Evolutionary conservation across 345 rosid species (phyloP), one percentile per base, ranked within the genome.

Genomic region (thale cress (Arabidopsis thaliana)): DNA sequence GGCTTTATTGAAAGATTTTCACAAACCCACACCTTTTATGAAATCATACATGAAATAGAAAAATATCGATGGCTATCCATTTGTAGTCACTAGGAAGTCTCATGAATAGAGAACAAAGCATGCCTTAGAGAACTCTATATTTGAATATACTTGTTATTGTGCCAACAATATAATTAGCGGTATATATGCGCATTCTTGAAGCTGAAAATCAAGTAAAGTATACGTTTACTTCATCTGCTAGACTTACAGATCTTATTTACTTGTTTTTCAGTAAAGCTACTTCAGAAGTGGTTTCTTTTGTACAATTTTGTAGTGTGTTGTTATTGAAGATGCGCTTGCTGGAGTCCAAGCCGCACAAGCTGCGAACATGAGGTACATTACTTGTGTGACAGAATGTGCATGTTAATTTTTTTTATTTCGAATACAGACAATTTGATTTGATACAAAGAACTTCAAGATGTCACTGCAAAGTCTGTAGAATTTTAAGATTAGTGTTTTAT

Each of bases 301-400:
- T 72, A 49, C 71, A 37, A 34, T 77, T 45, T 73, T 71, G 59
- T 77, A 94, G 98, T 91, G 98, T 65, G 58, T 94, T 80, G 96
- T 91, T 65, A 87, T 91, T 81, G 97, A 94, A 83, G 98, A 94
- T 79, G 98, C 98, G 42, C 81, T 90, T 71, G 97, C 97, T 62
- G 98, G 98, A 78, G 89, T 94, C 68, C 96, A 87, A 81, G 97
- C 98, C 69, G 98, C 98, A 34, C 82, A 86, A 80, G 96, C 97
- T 77, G 98, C 98, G 69, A 71, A 83, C 65, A 94, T 94, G 97
- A 90, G 97, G 97, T 94, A 81, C 70, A 57, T 62, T 30, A 53
- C 33, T 32, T 56, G 4, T 42, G 33, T 65, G n/a, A 25, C 44
- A 65, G 42, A 65, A 32, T 44, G 63, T 16, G 6, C 67, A 53